Evolutionary conservation across 2,329 filamentous ascomycete species (phyloP).

Genomic region (Fusarium sp.): DNA sequence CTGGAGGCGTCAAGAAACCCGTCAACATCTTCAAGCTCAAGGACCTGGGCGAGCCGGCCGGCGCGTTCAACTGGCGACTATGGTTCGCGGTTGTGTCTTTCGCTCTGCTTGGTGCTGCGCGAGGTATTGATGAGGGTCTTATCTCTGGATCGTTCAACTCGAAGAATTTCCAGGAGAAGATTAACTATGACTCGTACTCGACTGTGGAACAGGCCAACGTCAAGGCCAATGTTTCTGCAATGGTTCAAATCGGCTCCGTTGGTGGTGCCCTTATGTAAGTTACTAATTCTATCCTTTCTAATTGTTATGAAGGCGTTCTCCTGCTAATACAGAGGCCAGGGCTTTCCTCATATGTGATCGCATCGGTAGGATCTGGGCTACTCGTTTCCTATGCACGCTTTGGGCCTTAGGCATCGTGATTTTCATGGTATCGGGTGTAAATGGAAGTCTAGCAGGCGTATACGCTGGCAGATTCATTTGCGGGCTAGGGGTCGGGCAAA

Average conservation of each 20-base stretch:
- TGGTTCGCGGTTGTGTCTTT: conserved; percentile 83
- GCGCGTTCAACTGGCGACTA: conserved; percentile 81
- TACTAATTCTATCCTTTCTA: background rate
- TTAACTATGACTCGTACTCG: conserved; percentile 68
- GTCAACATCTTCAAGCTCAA: conserved; percentile 74
- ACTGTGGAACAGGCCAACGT: conserved; percentile 71
- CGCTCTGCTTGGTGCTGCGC: conserved; percentile 79
- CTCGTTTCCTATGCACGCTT: conserved; percentile 66
- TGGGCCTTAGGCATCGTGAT: conserved; percentile 71
- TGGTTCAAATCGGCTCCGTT: conserved; percentile 85
- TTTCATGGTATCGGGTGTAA: conserved; percentile 65
- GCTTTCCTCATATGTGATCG: conserved; percentile 70
- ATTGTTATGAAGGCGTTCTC: too few relatives aligned
- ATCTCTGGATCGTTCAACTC: conserved; percentile 79
- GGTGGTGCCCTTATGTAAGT: conserved; percentile 72
- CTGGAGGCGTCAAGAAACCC: conserved; percentile 66
- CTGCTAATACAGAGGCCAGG: too few relatives aligned
- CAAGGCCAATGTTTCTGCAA: conserved; percentile 81
- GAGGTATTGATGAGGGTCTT: conserved; percentile 84
- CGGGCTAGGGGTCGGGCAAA: conserved; percentile 75
- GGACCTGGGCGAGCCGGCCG: conserved; percentile 73
- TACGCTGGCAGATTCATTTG: conserved; percentile 76
- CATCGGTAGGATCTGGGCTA: conserved; percentile 73
- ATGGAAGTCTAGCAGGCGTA: conserved; percentile 67
- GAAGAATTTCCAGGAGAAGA: conserved; percentile 71